Base-by-base conservation (phyloP, 768 basidiomycete genomes). In the Holtermannia corniformis region DNA sequence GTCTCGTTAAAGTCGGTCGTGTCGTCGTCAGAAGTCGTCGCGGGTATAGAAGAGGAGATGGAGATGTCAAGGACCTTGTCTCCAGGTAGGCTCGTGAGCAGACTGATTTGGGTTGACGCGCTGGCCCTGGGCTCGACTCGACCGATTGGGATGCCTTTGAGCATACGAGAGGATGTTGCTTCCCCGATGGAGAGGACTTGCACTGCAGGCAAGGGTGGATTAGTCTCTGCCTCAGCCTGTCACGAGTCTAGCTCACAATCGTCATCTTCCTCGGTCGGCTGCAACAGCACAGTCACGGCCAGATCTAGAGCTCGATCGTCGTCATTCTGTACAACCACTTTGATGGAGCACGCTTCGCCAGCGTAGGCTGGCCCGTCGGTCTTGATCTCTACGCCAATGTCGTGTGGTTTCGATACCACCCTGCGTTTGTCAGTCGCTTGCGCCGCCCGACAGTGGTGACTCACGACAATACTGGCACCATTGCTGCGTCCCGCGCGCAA, bases 21-120 rank as follows among this genome's bases (percentile, higher is more conserved):
- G n/a, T 50, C 41, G 1, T 44, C 51, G 2, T 61, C 47, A 1
- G 60, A 50, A 22, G 78, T 22, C n/a, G 44, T 65, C 4, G 57
- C 19, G 2, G 63, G 57, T 21, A 54, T 16, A 3, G 75, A 76
- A 7, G 87, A 83, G 51, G 83, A 84, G 28, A 92, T 74, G 0
- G 88, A 90, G 28, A 93, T 75, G 64, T 95, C 91, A 50, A 95
- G 70, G 42, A 81, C 77, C 42, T 89, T 79, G 49, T 85, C 80
- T 1, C 85, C 87, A 1, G 79, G 74, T 1, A 78, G 84, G 0
- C 77, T 75, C 59, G 79, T 82, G 40, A 76, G 71, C 28, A 93
- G 74, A 60, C 78, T 75, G 32, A 96, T 65, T 7, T 81, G 83
- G 68, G 85, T 87, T 45, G 76, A 58, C 2, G 75, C 75, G 28